phyloP scores from a whole-genome alignment of 2,329 filamentous ascomycete species.

The Drechslerella coelobrocha region DNA sequence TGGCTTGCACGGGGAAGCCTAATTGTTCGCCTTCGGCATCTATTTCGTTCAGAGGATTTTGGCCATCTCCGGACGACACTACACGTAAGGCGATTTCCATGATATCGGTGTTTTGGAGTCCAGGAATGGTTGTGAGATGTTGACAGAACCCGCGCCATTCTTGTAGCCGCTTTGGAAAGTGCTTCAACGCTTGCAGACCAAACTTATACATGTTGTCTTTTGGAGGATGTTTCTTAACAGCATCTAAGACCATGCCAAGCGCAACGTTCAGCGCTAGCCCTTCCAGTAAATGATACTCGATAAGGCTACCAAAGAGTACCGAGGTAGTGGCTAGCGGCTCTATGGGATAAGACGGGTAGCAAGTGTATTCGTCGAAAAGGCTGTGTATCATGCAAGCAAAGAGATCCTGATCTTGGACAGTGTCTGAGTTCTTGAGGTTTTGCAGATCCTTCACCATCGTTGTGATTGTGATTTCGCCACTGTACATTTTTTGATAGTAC shows the following conservation, averaged over 20 bases:
- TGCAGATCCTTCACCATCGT: slow-evolving; percentile 84
- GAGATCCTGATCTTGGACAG: slow-evolving; percentile 85
- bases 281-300: slow-evolving; percentile 89
- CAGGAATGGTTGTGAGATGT: slow-evolving; percentile 80
- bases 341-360: slow-evolving; percentile 94
- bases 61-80: slow-evolving; percentile 54
- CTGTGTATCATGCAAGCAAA: slow-evolving; percentile 99
- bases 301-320: slow-evolving; percentile 94
- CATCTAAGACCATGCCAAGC: slow-evolving; percentile 97
- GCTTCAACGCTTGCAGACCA: slow-evolving; percentile 89
- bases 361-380: slow-evolving; percentile 94
- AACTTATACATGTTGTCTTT: slow-evolving; percentile 95
- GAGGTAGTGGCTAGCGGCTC: slow-evolving; percentile 94
- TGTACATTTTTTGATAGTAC: slow-evolving; percentile 97
- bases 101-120: slow-evolving; percentile 82
- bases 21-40: slow-evolving; percentile 53
- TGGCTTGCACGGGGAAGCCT: slow-evolving; percentile 55
- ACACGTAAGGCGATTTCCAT: slow-evolving; percentile 83
- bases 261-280: slow-evolving; percentile 90
- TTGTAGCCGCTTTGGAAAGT: slow-evolving; percentile 78
- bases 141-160: slow-evolving; percentile 98
- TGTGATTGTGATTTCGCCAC: slow-evolving; percentile 83
- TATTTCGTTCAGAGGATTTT: slow-evolving; percentile 53
- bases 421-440: slow-evolving; percentile 84
- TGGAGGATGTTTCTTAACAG: slow-evolving; percentile 81